Percentiles rank a stretch among this genome's conserved stretches.
phyloP scores from a whole-genome alignment of 2,329 filamentous ascomycete genomes.

The Lecanoromycetidae sp. region DNA sequence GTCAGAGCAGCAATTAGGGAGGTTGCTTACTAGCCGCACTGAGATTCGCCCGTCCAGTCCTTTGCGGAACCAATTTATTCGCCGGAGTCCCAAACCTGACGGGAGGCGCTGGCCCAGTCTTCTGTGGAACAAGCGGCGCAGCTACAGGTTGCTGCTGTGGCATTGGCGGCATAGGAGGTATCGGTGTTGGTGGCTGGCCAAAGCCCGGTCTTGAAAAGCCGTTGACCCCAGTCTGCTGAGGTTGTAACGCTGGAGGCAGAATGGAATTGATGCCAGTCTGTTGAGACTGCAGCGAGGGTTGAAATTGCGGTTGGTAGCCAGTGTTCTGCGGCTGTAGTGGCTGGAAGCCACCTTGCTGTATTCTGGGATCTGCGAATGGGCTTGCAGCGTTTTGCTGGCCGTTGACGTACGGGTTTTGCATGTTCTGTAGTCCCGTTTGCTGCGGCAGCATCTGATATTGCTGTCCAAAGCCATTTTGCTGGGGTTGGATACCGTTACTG shows the following conservation, averaged over 20 bases:
- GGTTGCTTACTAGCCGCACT: conserved; percentile 76
- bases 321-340: conserved; percentile 39
- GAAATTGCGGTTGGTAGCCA: conserved; percentile 28
- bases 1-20: too few species aligned
- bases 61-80: conserved; percentile 71
- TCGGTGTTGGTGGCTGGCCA: conserved; percentile 18
- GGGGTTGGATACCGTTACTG: conserved; percentile 35
- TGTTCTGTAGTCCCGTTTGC: conserved; percentile 32
- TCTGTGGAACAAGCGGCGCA: conserved; percentile 58
- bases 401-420: conserved; percentile 25
- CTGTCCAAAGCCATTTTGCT: conserved; percentile 51
- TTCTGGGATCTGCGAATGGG: conserved; percentile 47
- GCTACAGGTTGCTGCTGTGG: conserved; percentile 44
- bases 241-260: conserved; percentile 24
- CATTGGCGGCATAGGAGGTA: conserved; percentile 29
- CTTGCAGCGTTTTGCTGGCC: conserved; percentile 39
- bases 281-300: conserved; percentile 38
- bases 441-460: conserved; percentile 19
- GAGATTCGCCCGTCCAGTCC: conserved; percentile 85
- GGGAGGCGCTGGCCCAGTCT: conserved; percentile 74
- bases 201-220: conserved; percentile 17
- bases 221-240: conserved; percentile 25
- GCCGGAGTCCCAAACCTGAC: conserved; percentile 69
- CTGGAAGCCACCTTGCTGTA: too few species aligned
- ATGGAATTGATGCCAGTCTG: conserved; percentile 32